These are phyloP conservation scores for Cladosporium sp. DNA, from an alignment of 2,329 filamentous ascomycete species.

Conservation along the genomic window DNA sequence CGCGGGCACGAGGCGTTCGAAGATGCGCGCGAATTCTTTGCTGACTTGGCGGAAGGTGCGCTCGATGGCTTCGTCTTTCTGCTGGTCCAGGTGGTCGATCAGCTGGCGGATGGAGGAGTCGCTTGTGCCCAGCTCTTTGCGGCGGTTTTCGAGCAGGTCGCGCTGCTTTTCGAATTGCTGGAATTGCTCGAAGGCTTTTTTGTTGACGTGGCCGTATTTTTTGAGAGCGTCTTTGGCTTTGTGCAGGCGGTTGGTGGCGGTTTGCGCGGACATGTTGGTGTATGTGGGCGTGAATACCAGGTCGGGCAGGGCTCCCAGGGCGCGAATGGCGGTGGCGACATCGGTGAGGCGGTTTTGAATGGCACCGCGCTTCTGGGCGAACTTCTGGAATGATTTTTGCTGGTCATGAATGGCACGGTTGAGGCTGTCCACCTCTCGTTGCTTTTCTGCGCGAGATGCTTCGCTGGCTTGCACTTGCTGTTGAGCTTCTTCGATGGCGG, in stretches of 20 bases:
- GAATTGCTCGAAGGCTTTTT: conserved; percentile 99
- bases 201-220: conserved; percentile 98
- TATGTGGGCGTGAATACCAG: conserved; percentile 86
- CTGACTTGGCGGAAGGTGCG: conserved; percentile 98
- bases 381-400: conserved; percentile 88
- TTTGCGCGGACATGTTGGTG: conserved; percentile 73
- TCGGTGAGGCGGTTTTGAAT: conserved; percentile 74
- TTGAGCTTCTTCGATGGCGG: conserved; percentile 60
- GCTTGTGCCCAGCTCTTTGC: conserved; percentile 80
- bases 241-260: conserved; percentile 64
- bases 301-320: conserved; percentile 87
- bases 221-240: conserved; percentile 91
- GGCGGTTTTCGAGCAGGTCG: conserved; percentile 77
- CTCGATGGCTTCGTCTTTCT: conserved; percentile 97
- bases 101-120: conserved; percentile 87
- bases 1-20: conserved; percentile 90
- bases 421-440: conserved; percentile 70
- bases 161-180: conserved; percentile 94
- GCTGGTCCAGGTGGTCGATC: conserved; percentile 85
- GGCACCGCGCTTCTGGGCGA: conserved; percentile 79
- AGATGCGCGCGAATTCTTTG: conserved; percentile 86
- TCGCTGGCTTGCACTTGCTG: conserved; percentile 55
- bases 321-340: conserved; percentile 82
- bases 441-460: conserved; percentile 58
- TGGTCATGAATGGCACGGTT: conserved; percentile 75